A percentile compares a stretch with the other conserved stretches of the same genome.
phyloP scores from a whole-genome alignment of 257 asterid genomes.

The Ilex aquifolium region DNA sequence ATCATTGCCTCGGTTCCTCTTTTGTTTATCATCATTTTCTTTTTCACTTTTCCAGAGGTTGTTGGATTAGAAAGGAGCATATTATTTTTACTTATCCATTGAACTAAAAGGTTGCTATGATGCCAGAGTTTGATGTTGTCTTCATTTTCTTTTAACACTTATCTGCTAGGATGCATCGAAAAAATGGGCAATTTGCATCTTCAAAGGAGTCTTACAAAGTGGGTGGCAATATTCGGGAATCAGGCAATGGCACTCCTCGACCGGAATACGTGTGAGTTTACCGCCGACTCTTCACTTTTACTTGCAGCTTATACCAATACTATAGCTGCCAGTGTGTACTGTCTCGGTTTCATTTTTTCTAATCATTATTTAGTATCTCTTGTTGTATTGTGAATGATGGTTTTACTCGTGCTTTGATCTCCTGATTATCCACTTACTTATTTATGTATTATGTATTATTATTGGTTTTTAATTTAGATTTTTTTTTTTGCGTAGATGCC shows the following conservation, averaged over 20 bases:
- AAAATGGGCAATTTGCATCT: conserved; percentile 51
- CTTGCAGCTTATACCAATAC: not conserved
- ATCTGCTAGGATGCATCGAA: conserved; percentile 41
- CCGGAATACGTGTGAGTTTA: conserved; percentile 34
- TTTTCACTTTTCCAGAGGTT: no score
- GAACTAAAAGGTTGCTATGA: not conserved
- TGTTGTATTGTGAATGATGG: not conserved
- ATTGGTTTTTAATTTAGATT: not conserved
- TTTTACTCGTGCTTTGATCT: not conserved
- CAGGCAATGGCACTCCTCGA: conserved; percentile 22
- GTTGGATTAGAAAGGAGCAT: not conserved
- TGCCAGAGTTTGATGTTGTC: conserved; percentile 5
- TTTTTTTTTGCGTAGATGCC: conserved; percentile 27
- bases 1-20: no score
- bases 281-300: conserved; percentile 13
- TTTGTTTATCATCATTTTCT: no score
- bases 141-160: conserved; percentile 3
- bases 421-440: conserved; percentile 6
- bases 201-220: conserved; percentile 21
- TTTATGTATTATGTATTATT: not conserved
- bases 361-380: not conserved
- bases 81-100: conserved; percentile 1
- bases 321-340: not conserved
- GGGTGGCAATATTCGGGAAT: conserved; percentile 25
- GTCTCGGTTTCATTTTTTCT: not conserved